phyloP scores from a whole-genome alignment of 768 basidiomycete genomes.

The Cystobasidium tubakii region DNA sequence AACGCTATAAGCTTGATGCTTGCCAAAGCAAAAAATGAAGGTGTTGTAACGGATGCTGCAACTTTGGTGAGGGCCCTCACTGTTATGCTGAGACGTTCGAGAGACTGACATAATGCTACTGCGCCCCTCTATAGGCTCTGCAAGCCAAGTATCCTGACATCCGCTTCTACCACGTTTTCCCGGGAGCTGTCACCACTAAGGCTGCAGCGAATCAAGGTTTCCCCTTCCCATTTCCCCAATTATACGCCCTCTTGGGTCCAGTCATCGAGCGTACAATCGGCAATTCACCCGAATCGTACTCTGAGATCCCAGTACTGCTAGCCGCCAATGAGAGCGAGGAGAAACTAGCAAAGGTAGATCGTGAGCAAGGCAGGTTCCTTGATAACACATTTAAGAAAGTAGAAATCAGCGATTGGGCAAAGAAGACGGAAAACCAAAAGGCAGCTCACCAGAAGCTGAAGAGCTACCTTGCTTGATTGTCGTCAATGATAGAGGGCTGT shows the following conservation, averaged over 20 bases:
- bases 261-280: conserved; percentile 38
- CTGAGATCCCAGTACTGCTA: conserved; percentile 44
- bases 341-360: neutral
- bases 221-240: conserved; percentile 37
- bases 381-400: conserved; percentile 5
- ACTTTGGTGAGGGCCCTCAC: neutral
- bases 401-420: conserved; percentile 6
- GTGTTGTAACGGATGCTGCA: neutral
- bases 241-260: conserved; percentile 36
- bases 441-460: conserved; percentile 11
- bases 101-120: too few relatives aligned
- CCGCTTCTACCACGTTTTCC: conserved; percentile 43
- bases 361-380: conserved; percentile 11
- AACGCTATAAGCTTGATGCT: conserved; percentile 4
- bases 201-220: conserved; percentile 29
- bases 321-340: conserved; percentile 39
- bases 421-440: conserved; percentile 15
- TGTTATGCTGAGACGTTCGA: too few relatives aligned
- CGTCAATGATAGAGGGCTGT: too few relatives aligned
- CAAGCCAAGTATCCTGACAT: conserved; percentile 37
- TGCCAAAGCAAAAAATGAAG: neutral
- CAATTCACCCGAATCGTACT: conserved; percentile 39
- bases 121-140: conserved; percentile 37
- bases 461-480: neutral
- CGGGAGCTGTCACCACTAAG: conserved; percentile 40